Evolutionary conservation across 306 rosid genomes (phyloP).

Genomic region (Gastrolobium villosum): DNA sequence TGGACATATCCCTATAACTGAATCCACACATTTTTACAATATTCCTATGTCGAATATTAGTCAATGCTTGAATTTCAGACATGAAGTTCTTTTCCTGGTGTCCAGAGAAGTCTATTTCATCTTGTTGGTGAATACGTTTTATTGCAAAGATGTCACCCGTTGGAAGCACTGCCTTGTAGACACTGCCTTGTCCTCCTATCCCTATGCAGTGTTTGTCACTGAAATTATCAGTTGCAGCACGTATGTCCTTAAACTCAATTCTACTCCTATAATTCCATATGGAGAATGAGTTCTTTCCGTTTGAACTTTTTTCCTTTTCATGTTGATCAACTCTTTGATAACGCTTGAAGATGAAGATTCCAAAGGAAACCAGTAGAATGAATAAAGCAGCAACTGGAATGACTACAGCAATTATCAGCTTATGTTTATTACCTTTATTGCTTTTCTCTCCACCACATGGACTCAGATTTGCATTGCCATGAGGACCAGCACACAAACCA

Average conservation of each 20-base stretch:
- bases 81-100: slow-evolving; percentile 39
- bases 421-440: slow-evolving; percentile 2
- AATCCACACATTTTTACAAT: slow-evolving; percentile 49
- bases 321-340: neutral
- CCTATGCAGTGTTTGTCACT: slow-evolving; percentile 47
- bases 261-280: slow-evolving; percentile 37
- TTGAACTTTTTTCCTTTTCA: slow-evolving; percentile 11
- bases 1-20: slow-evolving; percentile 27
- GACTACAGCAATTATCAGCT: slow-evolving; percentile 37
- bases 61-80: slow-evolving; percentile 45
- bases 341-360: slow-evolving; percentile 19
- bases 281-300: slow-evolving; percentile 26
- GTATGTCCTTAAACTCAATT: slow-evolving; percentile 30
- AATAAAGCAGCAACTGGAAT: slow-evolving; percentile 40
- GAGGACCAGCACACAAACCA: slow-evolving; percentile 26
- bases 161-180: slow-evolving; percentile 52
- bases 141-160: slow-evolving; percentile 44
- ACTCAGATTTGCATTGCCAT: slow-evolving; percentile 33
- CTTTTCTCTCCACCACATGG: slow-evolving; percentile 29
- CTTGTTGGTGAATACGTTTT: slow-evolving; percentile 40
- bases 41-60: slow-evolving; percentile 43
- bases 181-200: slow-evolving; percentile 47
- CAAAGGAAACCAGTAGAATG: slow-evolving; percentile 29
- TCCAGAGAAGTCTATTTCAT: slow-evolving; percentile 35
- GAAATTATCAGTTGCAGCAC: slow-evolving; percentile 42